Conservation (phyloP, 768 basidiomycete species). For the Rhodotorula graminis region DNA sequence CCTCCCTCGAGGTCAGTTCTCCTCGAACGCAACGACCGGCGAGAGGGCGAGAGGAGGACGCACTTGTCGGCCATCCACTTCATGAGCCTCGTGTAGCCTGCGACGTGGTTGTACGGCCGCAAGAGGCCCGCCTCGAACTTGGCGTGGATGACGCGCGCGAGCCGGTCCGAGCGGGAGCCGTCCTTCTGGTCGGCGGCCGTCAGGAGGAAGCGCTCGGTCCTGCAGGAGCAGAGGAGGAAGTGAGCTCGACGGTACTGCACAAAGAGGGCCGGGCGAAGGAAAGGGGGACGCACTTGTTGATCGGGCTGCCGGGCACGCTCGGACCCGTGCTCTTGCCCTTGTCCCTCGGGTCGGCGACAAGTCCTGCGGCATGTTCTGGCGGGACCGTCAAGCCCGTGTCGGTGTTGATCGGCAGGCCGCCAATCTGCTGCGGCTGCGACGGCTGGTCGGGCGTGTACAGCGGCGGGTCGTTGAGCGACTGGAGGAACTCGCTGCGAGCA, state of each 20-base stretch:
- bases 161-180: conserved; percentile 79
- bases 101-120: conserved; percentile 94
- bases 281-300: conserved; percentile 25
- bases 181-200: conserved; percentile 92
- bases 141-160: conserved; percentile 85
- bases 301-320: conserved; percentile 33
- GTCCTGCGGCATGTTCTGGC: neutral
- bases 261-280: too few relatives aligned
- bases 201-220: conserved; percentile 80
- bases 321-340: conserved; percentile 11
- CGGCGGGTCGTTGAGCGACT: conserved; percentile 66
- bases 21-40: neutral
- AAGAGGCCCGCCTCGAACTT: conserved; percentile 94
- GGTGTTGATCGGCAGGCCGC: conserved; percentile 30
- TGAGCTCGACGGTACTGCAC: too few relatives aligned
- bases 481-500: conserved; percentile 74
- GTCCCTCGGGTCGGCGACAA: conserved; percentile 3
- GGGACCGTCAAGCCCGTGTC: conserved; percentile 4
- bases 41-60: conserved; percentile 31
- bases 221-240: conserved; percentile 42
- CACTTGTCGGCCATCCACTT: conserved; percentile 95
- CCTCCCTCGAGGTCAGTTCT: neutral
- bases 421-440: neutral
- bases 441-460: conserved; percentile 48
- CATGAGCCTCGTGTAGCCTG: conserved; percentile 83